phyloP scores from a whole-genome alignment of 1,284 basidiomycete genomes.

The Naganishia sp. region DNA sequence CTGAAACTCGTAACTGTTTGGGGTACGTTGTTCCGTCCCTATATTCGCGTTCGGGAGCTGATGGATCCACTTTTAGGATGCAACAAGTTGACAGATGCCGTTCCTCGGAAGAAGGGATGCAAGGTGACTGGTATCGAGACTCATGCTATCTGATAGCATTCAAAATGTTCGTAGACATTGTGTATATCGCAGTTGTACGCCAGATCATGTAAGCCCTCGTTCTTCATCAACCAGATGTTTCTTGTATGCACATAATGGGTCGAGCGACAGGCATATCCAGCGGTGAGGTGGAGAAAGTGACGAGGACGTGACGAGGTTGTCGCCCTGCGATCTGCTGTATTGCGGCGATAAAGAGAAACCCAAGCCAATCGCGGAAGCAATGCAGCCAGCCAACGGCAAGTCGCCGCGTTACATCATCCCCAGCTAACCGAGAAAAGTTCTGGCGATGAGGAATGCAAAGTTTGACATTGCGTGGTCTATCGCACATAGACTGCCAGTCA shows the following conservation, averaged over 20 bases:
- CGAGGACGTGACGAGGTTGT: no score
- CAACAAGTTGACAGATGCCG: constrained; percentile 50
- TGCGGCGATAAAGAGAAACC: no score
- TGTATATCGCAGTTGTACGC: background rate
- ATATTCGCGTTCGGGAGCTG: background rate
- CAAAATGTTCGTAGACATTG: background rate
- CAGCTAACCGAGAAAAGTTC: constrained; percentile 4
- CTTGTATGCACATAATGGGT: no score
- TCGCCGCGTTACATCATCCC: constrained; percentile 5
- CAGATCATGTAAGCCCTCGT: background rate
- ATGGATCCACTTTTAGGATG: constrained; percentile 42
- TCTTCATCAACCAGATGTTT: no score
- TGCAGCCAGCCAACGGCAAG: background rate
- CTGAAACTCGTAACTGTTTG: constrained; percentile 49
- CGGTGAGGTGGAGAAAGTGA: no score
- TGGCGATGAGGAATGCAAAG: background rate
- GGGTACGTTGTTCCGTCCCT: constrained; percentile 44
- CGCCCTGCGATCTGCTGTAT: no score
- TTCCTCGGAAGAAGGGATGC: constrained; percentile 50
- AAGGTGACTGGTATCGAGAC: constrained; percentile 53
- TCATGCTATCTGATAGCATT: constrained; percentile 36
- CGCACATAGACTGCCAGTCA: background rate
- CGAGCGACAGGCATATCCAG: no score
- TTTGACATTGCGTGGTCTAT: background rate
- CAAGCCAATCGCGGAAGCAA: constrained; percentile 2